phyloP scores from a whole-genome alignment of 306 rosid species.

The Mucuna pruriens region DNA sequence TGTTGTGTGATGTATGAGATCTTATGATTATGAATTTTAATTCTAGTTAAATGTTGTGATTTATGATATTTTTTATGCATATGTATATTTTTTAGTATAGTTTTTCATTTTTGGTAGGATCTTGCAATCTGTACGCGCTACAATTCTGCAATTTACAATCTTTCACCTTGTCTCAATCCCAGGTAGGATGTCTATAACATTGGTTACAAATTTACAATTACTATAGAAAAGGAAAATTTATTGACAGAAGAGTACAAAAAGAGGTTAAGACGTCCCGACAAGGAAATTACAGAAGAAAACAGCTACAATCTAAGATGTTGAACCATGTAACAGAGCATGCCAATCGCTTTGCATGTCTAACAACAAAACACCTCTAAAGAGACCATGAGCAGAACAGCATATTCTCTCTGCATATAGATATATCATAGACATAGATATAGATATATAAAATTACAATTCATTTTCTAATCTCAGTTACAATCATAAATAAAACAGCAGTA shows the following conservation, averaged over 20 bases:
- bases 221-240: not conserved
- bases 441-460: not conserved
- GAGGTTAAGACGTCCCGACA: not conserved
- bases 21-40: not conserved
- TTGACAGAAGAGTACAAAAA: not conserved
- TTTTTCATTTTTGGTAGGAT: not conserved
- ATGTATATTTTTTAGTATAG: not conserved
- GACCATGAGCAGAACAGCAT: constrained; percentile 17
- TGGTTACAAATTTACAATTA: not conserved
- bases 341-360: not conserved
- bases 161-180: not conserved
- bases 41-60: not conserved
- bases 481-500: not conserved
- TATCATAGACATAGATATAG: too few species aligned
- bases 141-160: not conserved
- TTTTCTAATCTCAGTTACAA: not conserved
- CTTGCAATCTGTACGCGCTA: not conserved
- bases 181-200: not conserved
- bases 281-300: constrained; percentile 15
- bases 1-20: not conserved
- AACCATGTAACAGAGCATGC: not conserved
- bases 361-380: constrained; percentile 17
- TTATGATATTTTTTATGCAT: not conserved
- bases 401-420: too few species aligned
- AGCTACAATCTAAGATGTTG: not conserved